Evolutionary conservation across 139 green algal species (phyloP).

Genomic region (Coelastrella sp.): DNA sequence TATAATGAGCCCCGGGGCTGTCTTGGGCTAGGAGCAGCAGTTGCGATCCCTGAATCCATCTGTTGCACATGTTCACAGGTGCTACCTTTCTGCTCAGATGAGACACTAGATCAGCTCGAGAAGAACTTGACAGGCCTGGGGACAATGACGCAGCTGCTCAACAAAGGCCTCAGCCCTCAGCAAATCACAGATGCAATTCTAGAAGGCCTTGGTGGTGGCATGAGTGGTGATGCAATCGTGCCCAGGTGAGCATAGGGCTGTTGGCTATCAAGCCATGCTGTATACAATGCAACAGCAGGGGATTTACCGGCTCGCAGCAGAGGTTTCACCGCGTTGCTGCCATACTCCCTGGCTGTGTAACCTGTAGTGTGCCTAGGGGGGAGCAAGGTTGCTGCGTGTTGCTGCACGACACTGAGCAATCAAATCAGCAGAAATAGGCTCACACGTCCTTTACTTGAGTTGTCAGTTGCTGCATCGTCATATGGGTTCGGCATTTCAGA

Average conservation of each 20-base stretch:
- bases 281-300: background rate
- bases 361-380: too few relatives aligned
- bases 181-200: slow-evolving; percentile 82
- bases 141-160: slow-evolving; percentile 77
- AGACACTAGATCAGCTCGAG: slow-evolving; percentile 87
- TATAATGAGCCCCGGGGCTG: too few relatives aligned
- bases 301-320: background rate
- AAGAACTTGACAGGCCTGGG: slow-evolving; percentile 74
- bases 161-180: slow-evolving; percentile 63
- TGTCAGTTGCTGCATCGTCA: too few relatives aligned
- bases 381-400: too few relatives aligned
- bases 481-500: too few relatives aligned
- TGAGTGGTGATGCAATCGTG: slow-evolving; percentile 57
- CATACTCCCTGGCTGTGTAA: too few relatives aligned
- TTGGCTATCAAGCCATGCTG: too few relatives aligned
- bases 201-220: slow-evolving; percentile 65
- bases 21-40: too few relatives aligned
- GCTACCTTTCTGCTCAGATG: slow-evolving; percentile 90
- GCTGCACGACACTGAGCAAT: too few relatives aligned
- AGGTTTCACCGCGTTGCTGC: too few relatives aligned
- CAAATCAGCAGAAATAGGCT: too few relatives aligned
- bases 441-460: too few relatives aligned
- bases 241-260: slow-evolving; percentile 51
- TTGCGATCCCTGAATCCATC: background rate
- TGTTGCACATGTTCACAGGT: slow-evolving; percentile 63